Conservation (phyloP, 352 stramenopile species). For the Pythium insidiosum region DNA sequence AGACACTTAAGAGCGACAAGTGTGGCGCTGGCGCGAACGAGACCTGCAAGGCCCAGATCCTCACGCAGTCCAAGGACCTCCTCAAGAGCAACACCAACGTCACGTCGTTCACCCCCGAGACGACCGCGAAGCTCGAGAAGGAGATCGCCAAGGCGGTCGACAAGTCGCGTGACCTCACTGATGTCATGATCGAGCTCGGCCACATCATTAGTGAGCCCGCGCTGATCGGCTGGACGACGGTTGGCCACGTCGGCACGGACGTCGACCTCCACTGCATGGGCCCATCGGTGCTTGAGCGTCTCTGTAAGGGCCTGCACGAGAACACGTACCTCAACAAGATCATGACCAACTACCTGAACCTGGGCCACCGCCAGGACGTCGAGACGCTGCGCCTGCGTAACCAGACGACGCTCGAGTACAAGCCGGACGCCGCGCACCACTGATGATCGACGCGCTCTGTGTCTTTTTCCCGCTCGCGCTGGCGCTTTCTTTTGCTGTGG, state of each 20-base stretch:
- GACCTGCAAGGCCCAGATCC: slow-evolving; percentile 34
- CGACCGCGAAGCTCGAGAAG: slow-evolving; percentile 16
- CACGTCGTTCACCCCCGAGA: slow-evolving; percentile 20
- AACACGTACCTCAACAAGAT: slow-evolving; percentile 72
- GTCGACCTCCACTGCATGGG: slow-evolving; percentile 73
- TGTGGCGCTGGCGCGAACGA: too few species aligned
- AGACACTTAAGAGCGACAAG: slow-evolving; percentile 27
- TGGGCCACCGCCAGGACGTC: slow-evolving; percentile 43
- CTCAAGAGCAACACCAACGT: slow-evolving; percentile 50
- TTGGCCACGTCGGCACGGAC: slow-evolving; percentile 59
- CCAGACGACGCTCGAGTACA: slow-evolving; percentile 14
- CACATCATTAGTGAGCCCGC: slow-evolving; percentile 40
- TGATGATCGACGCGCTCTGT: too few species aligned
- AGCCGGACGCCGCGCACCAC: slow-evolving; percentile 8
- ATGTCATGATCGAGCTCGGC: slow-evolving; percentile 45
- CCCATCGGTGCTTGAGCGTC: slow-evolving; percentile 37
- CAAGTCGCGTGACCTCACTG: slow-evolving; percentile 24
- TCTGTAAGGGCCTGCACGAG: slow-evolving; percentile 60
- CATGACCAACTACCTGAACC: slow-evolving; percentile 60
- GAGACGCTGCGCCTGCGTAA: slow-evolving; percentile 39
- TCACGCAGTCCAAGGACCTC: slow-evolving; percentile 30
- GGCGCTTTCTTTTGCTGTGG: too few species aligned
- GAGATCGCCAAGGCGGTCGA: slow-evolving; percentile 39
- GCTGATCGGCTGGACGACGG: slow-evolving; percentile 48
- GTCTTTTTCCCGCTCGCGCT: too few species aligned